phyloP scores from a whole-genome alignment of 2,329 filamentous ascomycete genomes.

The Calonectria montana region DNA sequence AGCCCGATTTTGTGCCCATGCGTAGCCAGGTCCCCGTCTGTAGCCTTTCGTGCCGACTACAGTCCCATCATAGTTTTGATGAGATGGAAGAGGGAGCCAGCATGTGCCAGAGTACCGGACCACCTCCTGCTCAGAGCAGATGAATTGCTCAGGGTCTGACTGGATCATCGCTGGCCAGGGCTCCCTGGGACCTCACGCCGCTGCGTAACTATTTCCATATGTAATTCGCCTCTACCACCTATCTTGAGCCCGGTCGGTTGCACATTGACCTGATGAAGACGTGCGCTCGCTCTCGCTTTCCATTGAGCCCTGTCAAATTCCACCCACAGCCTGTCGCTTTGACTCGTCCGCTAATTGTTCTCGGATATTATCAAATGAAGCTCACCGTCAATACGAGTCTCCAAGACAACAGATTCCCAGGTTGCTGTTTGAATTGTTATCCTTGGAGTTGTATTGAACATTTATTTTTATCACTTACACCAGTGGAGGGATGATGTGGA shows the following conservation, averaged over 20 bases:
- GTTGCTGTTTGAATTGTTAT: not conserved
- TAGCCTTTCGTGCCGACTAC: not conserved
- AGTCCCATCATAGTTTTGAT: constrained; percentile 3
- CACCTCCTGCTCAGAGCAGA: not conserved
- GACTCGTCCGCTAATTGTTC: not conserved
- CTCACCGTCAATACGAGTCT: not conserved
- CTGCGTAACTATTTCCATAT: constrained; percentile 19
- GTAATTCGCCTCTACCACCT: constrained; percentile 15
- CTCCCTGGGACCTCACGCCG: constrained; percentile 10
- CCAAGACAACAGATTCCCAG: not conserved
- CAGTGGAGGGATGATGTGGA: not conserved
- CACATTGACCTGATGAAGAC: constrained; percentile 3
- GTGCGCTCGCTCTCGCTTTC: not conserved
- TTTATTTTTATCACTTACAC: not conserved
- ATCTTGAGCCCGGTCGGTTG: constrained; percentile 6
- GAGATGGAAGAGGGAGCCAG: constrained; percentile 3
- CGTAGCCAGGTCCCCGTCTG: not conserved
- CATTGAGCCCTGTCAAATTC: not conserved
- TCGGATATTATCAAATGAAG: not conserved
- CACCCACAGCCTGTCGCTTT: not conserved
- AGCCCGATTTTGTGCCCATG: not conserved
- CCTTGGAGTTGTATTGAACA: not conserved
- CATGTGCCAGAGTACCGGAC: not conserved
- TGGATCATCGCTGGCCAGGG: not conserved
- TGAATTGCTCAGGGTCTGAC: not conserved